Base-by-base conservation (phyloP, 257 asterid species). In the Handroanthus guayacan region DNA sequence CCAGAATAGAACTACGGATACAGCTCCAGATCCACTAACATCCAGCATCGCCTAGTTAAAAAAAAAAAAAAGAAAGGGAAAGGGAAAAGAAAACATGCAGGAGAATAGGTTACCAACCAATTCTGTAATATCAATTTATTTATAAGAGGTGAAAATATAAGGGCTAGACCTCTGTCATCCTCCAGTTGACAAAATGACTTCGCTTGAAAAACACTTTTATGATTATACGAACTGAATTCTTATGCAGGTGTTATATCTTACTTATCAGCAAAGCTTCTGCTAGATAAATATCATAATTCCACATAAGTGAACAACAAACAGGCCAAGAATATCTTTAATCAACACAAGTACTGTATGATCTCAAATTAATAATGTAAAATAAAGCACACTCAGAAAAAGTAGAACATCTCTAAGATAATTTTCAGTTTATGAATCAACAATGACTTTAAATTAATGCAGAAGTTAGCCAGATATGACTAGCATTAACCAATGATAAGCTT, bases 41-140 rank as follows among this genome's bases (percentile, higher is more conserved):
- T 77, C 81, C 81, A 61, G 81, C 81, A 69, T 62, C 25, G 37
- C 81, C 81, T 69, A 61, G 57, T 60, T 44, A 0, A 0, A 51
- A 13, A 3, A 34, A 44, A 1, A 9, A 7, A 3, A 11, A 36
- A 5, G 34, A 56, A n/a, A 55, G 5, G 7, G 34, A 54, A 5
- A 52, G 9, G 5, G 7, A 13, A 16, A 47, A 12, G 62, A 0
- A 16, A 4, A 67, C 48, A 60, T 58, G 56, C 69, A 68, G 17
- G 55, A 68, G 12, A 41, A 14, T 58, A 58, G 31, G 44, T 69
- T 31, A 69, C 44, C 16, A 14, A 48, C 34, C 12, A 67, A 56
- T 52, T 72, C 45, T 44, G 44, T 48, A 68, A 67, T 34, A 76
- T 39, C 16, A 39, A 12, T 34, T 68, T 10, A 7, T 20, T 25